Evolutionary conservation across 192 early-diverging fungal genomes (phyloP).

Genomic region (Thamnidium elegans): DNA sequence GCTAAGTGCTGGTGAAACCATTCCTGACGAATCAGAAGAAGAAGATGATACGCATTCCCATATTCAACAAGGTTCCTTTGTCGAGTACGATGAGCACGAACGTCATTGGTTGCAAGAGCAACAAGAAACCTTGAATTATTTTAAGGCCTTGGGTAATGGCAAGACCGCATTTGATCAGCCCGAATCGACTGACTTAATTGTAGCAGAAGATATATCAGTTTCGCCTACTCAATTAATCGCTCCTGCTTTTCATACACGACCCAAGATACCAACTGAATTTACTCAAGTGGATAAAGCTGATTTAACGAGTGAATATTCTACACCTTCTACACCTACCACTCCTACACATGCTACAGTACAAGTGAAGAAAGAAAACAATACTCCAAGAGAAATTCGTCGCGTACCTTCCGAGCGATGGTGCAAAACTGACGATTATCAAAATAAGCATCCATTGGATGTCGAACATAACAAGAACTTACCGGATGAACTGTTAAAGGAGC

Average conservation of each 20-base stretch:
- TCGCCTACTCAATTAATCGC: not conserved
- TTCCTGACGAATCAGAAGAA: conserved; percentile 15
- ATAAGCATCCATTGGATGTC: not conserved
- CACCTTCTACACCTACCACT: not conserved
- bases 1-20: conserved; percentile 13
- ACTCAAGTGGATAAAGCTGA: not conserved
- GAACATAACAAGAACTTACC: conserved; percentile 1
- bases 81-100: not conserved
- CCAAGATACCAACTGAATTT: not conserved
- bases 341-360: not conserved
- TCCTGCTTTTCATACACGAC: not conserved
- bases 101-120: conserved; percentile 1
- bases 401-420: conserved; percentile 21
- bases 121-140: conserved; percentile 10
- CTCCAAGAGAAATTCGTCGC: conserved; percentile 5
- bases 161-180: too few relatives aligned
- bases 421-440: conserved; percentile 8
- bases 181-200: too few relatives aligned
- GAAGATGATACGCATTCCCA: conserved; percentile 21
- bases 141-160: not conserved
- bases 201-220: not conserved
- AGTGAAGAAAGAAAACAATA: not conserved
- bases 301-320: not conserved
- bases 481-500: conserved; percentile 9
- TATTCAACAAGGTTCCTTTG: not conserved